Base-by-base conservation (phyloP, 306 rosid genomes). In the Vicia villosa region DNA sequence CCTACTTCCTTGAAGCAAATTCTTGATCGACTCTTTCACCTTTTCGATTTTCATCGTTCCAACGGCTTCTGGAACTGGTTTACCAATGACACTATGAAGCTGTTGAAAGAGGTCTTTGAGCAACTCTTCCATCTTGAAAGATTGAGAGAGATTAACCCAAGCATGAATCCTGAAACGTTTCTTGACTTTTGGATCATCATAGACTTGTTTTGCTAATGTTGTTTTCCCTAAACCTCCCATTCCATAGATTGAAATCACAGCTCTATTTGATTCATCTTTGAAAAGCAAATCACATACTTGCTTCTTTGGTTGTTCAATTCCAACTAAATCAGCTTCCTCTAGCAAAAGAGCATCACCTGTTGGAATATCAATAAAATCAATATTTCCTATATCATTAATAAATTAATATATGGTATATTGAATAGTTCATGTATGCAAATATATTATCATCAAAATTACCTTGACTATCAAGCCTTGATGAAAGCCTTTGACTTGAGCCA, bases 201-300 rank as follows among this genome's bases (percentile, higher is more conserved):
- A 85, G 30, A 83, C 82, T 72, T 83, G 84, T 77, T 85, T 85
- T 40, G 81, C 90, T 37, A 83, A 12, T 14, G 90, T 80, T 30
- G 90, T 80, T 28, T 85, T 85, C 63, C 90, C 90, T 73, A 77
- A 12, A 1, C 90, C 90, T 19, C 90, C 90, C 87, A 85, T 85
- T 16, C 87, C 90, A 51, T 40, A 46, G 56, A 85, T 66, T 5
- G 90, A 81, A 72, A 83, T 76, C 17, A 75, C 90, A 5, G 41
- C 45, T 2, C 85, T 61, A 10, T 79, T 81, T 1, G 36, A 2
- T 65, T 81, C 87, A 16, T 79, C 88, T 3, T 49, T 64, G 74
- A 72, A 68, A 50, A 89, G 77, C 80, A 80, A 59, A 16, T 78
- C 73, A 59, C 63, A n/a, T 12, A 89, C 14, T 36, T 81, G 79